Percentiles rank a stretch among this genome's conserved stretches.
phyloP scores from a whole-genome alignment of 139 green algal species.

The Chlorella sp. region DNA sequence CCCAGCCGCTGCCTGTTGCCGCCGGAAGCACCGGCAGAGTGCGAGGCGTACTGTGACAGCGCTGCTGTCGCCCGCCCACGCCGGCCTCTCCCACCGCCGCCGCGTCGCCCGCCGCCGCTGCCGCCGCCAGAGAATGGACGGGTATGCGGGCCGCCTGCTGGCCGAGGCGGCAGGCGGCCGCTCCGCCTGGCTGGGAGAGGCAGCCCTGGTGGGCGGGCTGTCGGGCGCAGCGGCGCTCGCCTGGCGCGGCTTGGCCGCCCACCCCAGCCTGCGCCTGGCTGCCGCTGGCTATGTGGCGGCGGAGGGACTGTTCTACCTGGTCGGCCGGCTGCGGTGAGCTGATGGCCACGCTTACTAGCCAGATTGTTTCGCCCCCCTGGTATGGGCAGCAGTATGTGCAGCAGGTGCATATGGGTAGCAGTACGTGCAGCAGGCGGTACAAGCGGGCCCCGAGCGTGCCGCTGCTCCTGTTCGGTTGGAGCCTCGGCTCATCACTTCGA shows the following conservation, averaged over 20 bases:
- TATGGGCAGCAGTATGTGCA: neutral
- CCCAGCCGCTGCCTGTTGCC: no score
- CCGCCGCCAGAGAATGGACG: neutral
- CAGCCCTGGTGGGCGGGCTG: neutral
- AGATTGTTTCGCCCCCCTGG: neutral
- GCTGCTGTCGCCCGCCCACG: no score
- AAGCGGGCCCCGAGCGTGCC: neutral
- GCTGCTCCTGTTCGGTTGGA: neutral
- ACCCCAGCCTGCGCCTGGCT: neutral
- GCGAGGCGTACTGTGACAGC: no score
- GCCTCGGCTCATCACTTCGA: neutral
- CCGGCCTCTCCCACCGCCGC: no score
- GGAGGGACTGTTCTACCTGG: conserved; percentile 1
- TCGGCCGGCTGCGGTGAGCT: neutral
- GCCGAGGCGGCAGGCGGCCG: neutral
- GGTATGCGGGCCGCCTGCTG: conserved; percentile 8
- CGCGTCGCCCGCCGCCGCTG: no score
- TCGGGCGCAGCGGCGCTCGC: neutral
- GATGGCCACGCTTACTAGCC: no score
- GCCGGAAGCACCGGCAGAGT: no score
- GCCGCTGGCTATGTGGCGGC: neutral
- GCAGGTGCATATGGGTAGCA: no score
- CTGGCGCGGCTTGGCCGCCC: neutral
- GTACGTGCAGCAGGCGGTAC: no score
- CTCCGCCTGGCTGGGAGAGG: neutral